Evolutionary conservation across 2,329 filamentous ascomycete genomes (phyloP), one percentile per base, ranked within the genome.

Genomic region (Aplosporella prunicola): DNA sequence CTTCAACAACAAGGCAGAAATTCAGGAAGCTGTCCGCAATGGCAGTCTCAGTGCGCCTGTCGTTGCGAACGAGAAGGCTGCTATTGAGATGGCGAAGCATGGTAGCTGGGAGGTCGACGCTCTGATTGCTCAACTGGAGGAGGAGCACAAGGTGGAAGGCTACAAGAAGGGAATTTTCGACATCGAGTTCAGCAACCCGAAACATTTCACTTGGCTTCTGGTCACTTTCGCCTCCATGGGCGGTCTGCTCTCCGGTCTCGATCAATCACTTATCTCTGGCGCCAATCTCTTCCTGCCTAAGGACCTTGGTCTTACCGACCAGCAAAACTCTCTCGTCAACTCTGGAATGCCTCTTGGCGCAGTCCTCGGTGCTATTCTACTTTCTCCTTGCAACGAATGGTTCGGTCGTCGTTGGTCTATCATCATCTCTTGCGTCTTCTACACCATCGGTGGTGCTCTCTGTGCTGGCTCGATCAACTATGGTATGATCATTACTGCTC

Each of bases 201-300:
- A 65, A 36, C 59, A 76, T 50, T 85, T 82, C 54, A 84, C 79
- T 17, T 80, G 71, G 64, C 59, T 80, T 11, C 67, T 82, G 10
- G 77, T 82, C 29, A 74, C 69, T 1, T 84, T 84, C 47, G 80
- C 80, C n/a, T 80, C 76, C 11, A 81, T 84, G 76, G 80, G 80
- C 33, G 80, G 80, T 52, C 62, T 85, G 15, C 70, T 84, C 1
- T 82, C 77, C 2, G 80, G 80, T 43, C 67, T 85, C 14, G 80
- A 85, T 51, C 80, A 85, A 58, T 80, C 75, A 30, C 64, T 84
- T 39, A 85, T 85, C 49, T 78, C 72, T 9, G 80, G 80, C 35
- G 80, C 80, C 33, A 79, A 80, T 49, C 63, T 84, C 4, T 80
- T 72, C 52, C 63, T 84, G 29, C 80, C 80, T 3, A 46, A 54